These are phyloP conservation scores for Ascochyta lentis DNA, from an alignment of 2,329 filamentous ascomycete genomes.

Conservation along the genomic window DNA sequence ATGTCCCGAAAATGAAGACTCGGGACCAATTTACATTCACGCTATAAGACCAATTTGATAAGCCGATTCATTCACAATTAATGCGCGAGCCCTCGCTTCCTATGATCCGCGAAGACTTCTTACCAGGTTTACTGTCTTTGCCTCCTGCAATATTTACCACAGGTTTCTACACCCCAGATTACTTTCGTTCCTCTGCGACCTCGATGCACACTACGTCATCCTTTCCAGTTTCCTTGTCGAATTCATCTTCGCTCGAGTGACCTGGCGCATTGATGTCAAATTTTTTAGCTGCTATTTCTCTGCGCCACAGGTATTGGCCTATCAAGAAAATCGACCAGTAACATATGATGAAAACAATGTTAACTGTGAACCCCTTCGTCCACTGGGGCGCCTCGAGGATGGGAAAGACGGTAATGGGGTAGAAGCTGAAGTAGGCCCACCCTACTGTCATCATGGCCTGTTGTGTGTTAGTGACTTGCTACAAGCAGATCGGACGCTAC, in stretches of 20 bases:
- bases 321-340: constrained; percentile 42
- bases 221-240: constrained; percentile 5
- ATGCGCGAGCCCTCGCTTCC: no score
- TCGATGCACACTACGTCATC: constrained; percentile 17
- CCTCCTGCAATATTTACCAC: no score
- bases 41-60: neutral
- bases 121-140: no score
- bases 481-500: neutral
- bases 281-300: constrained; percentile 11
- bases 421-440: constrained; percentile 38
- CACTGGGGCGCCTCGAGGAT: constrained; percentile 39
- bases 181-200: constrained; percentile 11
- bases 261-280: constrained; percentile 10
- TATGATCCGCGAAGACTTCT: no score
- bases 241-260: constrained; percentile 12
- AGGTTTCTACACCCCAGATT: no score
- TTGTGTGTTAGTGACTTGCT: neutral
- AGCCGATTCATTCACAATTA: neutral
- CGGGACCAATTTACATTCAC: neutral
- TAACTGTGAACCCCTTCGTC: constrained; percentile 37
- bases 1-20: neutral
- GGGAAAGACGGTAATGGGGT: constrained; percentile 39
- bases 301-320: constrained; percentile 42
- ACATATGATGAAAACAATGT: constrained; percentile 31
- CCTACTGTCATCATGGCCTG: constrained; percentile 46